Evolutionary conservation across 345 rosid genomes (phyloP).

Genomic region (Salix suchowensis): DNA sequence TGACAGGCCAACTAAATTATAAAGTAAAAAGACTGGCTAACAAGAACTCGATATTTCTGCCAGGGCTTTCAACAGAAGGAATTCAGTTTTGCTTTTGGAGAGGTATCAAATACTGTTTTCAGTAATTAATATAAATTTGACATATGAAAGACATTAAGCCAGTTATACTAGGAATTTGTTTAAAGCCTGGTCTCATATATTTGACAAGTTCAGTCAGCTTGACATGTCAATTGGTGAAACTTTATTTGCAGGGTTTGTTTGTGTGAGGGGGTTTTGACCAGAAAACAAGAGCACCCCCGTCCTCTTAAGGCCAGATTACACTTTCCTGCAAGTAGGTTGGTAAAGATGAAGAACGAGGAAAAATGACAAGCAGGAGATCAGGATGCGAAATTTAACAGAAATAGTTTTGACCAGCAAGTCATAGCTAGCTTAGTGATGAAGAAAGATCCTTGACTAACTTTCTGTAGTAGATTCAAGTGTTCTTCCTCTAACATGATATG

Average conservation of each 20-base stretch:
- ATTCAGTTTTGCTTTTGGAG: constrained; percentile 95
- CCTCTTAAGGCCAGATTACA: constrained; percentile 79
- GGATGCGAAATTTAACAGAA: constrained; percentile 7
- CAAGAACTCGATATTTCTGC: constrained; percentile 8
- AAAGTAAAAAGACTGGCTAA: background rate
- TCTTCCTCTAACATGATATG: constrained; percentile 26
- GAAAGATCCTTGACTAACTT: constrained; percentile 24
- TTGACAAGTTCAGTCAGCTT: background rate
- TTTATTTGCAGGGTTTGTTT: constrained; percentile 65
- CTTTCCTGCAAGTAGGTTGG: constrained; percentile 53
- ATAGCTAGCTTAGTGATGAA: constrained; percentile 19
- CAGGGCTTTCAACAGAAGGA: constrained; percentile 74
- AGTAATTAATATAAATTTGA: background rate
- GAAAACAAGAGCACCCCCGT: constrained; percentile 71
- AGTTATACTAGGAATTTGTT: background rate
- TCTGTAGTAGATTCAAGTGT: constrained; percentile 32
- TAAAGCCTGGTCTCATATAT: background rate
- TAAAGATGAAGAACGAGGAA: constrained; percentile 28
- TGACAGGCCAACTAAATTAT: background rate
- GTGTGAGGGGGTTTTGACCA: constrained; percentile 90
- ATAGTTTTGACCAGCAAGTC: constrained; percentile 14
- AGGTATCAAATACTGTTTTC: constrained; percentile 40
- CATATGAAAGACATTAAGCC: background rate
- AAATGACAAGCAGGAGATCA: constrained; percentile 10
- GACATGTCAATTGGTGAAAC: background rate